Conservation (phyloP, 192 early-diverging fungal species). For the Coemansia sp. region DNA sequence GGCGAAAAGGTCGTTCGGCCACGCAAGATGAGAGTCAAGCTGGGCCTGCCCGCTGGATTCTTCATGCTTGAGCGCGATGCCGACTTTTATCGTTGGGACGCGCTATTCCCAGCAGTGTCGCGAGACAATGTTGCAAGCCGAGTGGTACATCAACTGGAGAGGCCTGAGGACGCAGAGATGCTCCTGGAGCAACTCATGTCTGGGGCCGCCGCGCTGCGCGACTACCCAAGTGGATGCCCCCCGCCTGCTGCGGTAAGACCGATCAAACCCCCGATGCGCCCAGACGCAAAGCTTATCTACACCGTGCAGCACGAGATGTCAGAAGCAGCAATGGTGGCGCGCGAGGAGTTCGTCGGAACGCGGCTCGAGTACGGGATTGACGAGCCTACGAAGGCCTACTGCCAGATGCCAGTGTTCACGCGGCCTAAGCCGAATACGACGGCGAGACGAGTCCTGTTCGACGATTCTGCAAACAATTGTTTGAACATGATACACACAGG, state of each 20-base stretch:
- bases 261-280: constrained; percentile 14
- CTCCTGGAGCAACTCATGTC: constrained; percentile 2
- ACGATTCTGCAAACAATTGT: neutral
- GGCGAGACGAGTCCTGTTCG: neutral
- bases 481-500: neutral
- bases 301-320: constrained; percentile 12
- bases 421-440: constrained; percentile 17
- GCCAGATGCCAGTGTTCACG: constrained; percentile 15
- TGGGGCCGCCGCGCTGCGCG: neutral
- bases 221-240: constrained; percentile 26
- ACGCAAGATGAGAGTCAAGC: neutral
- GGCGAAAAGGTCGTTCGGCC: too few relatives aligned
- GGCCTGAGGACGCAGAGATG: neutral
- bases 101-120: neutral
- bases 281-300: neutral
- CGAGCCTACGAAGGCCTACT: constrained; percentile 1
- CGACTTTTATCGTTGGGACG: constrained; percentile 7
- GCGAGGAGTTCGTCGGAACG: too few relatives aligned
- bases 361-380: constrained; percentile 22
- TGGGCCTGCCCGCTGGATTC: neutral
- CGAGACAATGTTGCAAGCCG: neutral
- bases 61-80: neutral
- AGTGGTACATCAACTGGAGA: neutral
- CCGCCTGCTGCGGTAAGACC: constrained; percentile 13
- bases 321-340: neutral